Percentiles rank a stretch among this genome's conserved stretches.
phyloP scores from a whole-genome alignment of 2,329 filamentous ascomycete species.

The Cadophora sp. region DNA sequence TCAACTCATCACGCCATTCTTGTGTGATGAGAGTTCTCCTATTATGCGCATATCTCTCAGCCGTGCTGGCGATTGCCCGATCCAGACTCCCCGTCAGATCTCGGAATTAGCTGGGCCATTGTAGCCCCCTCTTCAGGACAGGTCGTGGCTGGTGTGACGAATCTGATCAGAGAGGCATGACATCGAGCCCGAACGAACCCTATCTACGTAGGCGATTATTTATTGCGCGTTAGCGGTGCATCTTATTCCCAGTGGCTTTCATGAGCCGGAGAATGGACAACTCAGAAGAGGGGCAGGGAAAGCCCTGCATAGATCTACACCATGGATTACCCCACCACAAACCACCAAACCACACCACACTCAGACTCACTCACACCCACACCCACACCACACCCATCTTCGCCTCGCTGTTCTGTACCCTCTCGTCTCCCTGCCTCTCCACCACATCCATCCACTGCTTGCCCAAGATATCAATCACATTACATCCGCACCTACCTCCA shows the following conservation, averaged over 20 bases:
- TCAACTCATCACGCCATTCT: conserved; percentile 19
- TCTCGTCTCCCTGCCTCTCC: background rate
- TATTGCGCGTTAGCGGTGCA: conserved; percentile 13
- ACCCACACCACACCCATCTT: background rate
- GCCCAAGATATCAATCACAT: background rate
- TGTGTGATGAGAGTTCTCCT: conserved; percentile 19
- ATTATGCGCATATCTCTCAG: conserved; percentile 19
- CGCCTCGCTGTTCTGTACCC: conserved; percentile 19
- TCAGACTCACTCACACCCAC: too few relatives aligned
- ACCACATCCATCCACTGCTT: background rate
- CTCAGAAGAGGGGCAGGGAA: conserved; percentile 15
- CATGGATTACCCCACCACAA: conserved; percentile 23
- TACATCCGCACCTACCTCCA: background rate
- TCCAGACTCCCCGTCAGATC: conserved; percentile 25
- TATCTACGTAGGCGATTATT: background rate
- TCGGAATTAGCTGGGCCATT: conserved; percentile 16
- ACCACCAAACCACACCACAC: conserved; percentile 8
- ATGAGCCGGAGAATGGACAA: background rate
- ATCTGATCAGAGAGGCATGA: conserved; percentile 19
- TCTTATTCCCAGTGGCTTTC: conserved; percentile 1
- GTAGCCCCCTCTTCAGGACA: conserved; percentile 11
- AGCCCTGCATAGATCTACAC: conserved; percentile 33
- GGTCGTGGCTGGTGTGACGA: conserved; percentile 15
- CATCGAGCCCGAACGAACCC: conserved; percentile 4
- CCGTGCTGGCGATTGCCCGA: conserved; percentile 22